These are phyloP conservation scores for Auriculariales sp. DNA, from an alignment of 768 basidiomycete species.

Conservation along the genomic window DNA sequence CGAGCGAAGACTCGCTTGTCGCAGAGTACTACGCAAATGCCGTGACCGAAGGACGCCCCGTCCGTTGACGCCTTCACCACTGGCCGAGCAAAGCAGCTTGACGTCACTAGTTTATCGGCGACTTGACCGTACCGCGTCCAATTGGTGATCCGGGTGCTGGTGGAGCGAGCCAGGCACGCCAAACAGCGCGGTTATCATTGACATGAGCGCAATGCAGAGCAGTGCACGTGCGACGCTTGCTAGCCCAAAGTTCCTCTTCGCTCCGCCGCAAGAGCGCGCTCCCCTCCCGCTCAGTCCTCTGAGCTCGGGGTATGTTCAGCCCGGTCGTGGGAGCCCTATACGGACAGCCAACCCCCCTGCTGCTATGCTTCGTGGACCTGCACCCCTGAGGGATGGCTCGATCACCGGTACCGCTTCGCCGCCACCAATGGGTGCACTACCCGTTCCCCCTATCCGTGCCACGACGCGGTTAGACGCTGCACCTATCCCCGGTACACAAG, in stretches of 20 bases:
- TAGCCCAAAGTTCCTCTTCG: no score
- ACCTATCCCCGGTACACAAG: neutral
- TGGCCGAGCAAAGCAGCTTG: neutral
- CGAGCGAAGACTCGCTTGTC: neutral
- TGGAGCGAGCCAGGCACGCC: neutral
- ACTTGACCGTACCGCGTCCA: neutral
- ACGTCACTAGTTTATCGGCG: neutral
- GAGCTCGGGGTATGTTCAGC: no score
- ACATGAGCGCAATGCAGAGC: neutral
- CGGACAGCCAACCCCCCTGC: neutral
- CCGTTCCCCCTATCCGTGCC: neutral
- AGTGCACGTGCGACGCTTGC: neutral
- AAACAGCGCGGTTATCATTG: neutral
- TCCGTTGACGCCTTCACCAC: neutral
- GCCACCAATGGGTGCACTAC: neutral
- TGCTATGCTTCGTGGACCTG: neutral
- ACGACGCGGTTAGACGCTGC: neutral
- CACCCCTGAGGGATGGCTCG: neutral
- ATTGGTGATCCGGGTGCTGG: no score
- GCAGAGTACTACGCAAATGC: neutral
- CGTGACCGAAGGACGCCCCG: neutral
- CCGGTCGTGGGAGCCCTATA: no score
- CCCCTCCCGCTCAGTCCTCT: neutral
- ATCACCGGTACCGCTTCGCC: no score
- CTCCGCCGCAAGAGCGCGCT: neutral